Percentiles rank a stretch among this genome's conserved stretches.
Conservation (phyloP, 1,284 basidiomycete species). For the Chiua sp. region DNA sequence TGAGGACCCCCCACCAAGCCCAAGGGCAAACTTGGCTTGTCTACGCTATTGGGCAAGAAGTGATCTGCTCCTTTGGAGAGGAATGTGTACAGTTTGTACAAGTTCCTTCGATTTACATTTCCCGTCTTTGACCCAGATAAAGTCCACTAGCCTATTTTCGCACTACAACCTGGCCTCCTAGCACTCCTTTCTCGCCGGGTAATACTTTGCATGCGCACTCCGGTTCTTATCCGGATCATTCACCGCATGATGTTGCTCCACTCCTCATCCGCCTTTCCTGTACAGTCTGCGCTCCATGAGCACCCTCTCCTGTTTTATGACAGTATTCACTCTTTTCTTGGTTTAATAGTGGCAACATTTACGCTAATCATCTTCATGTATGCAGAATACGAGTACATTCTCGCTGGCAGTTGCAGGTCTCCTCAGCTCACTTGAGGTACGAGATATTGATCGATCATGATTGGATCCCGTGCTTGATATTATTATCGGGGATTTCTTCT, state of each 20-base stretch:
- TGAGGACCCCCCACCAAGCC: slow-evolving; percentile 59
- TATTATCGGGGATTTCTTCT: not conserved
- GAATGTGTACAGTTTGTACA: slow-evolving; percentile 42
- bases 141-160: slow-evolving; percentile 38
- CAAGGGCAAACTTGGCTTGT: slow-evolving; percentile 71
- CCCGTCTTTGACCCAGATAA: slow-evolving; percentile 52
- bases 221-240: slow-evolving; percentile 24
- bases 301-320: slow-evolving; percentile 13
- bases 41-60: slow-evolving; percentile 68
- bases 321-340: slow-evolving; percentile 29
- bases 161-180: not conserved
- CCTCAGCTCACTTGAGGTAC: not conserved
- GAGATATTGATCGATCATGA: slow-evolving; percentile 27
- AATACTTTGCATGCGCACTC: slow-evolving; percentile 20
- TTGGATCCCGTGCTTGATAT: not conserved
- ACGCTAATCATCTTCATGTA: slow-evolving; percentile 20
- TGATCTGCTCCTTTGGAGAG: slow-evolving; percentile 46
- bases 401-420: slow-evolving; percentile 8
- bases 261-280: slow-evolving; percentile 18
- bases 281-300: slow-evolving; percentile 17
- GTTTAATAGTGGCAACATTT: slow-evolving; percentile 22
- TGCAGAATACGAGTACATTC: slow-evolving; percentile 36
- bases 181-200: slow-evolving; percentile 25
- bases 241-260: slow-evolving; percentile 26
- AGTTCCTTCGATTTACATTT: slow-evolving; percentile 50